phyloP scores from a whole-genome alignment of 2,329 filamentous ascomycete species.

The Lachnellula suecica region DNA sequence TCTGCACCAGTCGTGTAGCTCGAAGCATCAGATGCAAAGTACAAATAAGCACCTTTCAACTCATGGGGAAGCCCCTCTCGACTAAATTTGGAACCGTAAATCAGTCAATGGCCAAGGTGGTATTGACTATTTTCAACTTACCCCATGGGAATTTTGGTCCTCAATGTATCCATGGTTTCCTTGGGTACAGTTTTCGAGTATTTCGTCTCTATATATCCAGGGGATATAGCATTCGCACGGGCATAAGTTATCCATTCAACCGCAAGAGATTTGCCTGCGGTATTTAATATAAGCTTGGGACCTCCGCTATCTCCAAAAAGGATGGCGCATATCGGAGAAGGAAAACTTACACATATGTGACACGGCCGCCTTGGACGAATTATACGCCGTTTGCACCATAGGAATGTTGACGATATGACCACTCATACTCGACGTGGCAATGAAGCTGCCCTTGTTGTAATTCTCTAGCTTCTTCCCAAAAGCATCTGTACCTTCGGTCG shows the following conservation, averaged over 20 bases:
- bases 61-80: constrained; percentile 58
- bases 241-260: constrained; percentile 65
- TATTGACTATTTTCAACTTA: too few species aligned
- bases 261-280: constrained; percentile 9
- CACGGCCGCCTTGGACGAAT: constrained; percentile 62
- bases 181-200: constrained; percentile 62
- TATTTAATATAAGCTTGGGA: not conserved
- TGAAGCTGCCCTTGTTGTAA: constrained; percentile 59
- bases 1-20: constrained; percentile 46
- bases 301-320: not conserved
- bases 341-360: not conserved
- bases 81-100: too few species aligned
- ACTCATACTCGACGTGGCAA: constrained; percentile 61
- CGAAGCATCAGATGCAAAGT: constrained; percentile 42
- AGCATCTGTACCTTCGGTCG: not conserved
- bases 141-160: constrained; percentile 56
- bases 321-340: not conserved
- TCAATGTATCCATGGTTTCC: constrained; percentile 53
- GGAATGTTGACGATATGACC: constrained; percentile 51
- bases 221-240: constrained; percentile 65
- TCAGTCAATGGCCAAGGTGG: too few species aligned
- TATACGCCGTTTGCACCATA: constrained; percentile 62
- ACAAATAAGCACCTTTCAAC: constrained; percentile 54
- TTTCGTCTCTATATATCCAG: constrained; percentile 61
- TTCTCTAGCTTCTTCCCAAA: not conserved